Evolutionary conservation across 2,329 filamentous ascomycete genomes (phyloP), one percentile per base, ranked within the genome.

Genomic region (Aspergillus aculeatinus): DNA sequence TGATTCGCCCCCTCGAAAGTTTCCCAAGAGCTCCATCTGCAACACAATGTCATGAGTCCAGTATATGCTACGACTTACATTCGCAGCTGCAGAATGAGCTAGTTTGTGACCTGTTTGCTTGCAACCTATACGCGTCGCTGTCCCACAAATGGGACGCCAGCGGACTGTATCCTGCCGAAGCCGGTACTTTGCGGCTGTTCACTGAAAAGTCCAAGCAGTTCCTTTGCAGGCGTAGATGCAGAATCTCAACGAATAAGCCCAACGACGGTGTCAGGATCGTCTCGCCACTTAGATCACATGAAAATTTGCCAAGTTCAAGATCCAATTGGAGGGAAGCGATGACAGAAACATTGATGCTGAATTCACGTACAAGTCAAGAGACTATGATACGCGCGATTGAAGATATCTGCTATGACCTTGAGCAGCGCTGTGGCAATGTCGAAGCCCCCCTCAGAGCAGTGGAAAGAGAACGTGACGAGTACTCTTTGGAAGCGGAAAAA

Each of bases 371-470:
- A 27, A 79, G 82, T 33, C 74, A 82, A 7, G 75, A 81, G n/a
- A 73, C 71, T 2, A 72, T 87, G 9, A 69, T 83, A 29, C 74
- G 77, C 10, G 77, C 81, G 21, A 79, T 87, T 16, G 76, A 80
- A 16, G 77, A 82, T 35, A 80, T 83, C 12, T 87, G 84, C 65
- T 77, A 79, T 25, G 83, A 85, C 58, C 74, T 87, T 1, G 85
- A 87, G 65, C 73, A 72, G 10, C 80, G 85, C 7, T 87, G 85
- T 66, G 77, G 81, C 35, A 79, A 78, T 33, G 76, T 83, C 2
- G 85, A 87, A 70, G 77, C 77, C 52, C 85, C 85, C 5, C 73
- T 87, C 12, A 77, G 77, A 4, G 71, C 73, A 16, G 82, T 66
- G 5, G 68, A 70, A 50, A 65, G 70, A 57, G 68, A 77, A 58